Percentiles rank a stretch among this genome's conserved stretches.
These are phyloP conservation scores for Hypoxylon sp. DNA, from an alignment of 2,329 filamentous ascomycete species.

Conservation along the genomic window DNA sequence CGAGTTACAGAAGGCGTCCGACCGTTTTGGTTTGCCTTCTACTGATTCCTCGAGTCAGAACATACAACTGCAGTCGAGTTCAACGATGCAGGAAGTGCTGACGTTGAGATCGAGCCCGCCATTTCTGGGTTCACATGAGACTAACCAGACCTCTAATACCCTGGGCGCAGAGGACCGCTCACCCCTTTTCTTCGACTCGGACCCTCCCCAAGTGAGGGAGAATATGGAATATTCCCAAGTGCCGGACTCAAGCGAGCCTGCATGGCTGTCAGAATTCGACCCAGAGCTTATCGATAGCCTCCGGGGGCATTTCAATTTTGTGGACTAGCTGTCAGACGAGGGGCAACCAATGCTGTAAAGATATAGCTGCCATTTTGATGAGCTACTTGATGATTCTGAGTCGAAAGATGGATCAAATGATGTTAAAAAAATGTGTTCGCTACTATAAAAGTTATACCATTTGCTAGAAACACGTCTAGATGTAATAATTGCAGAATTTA, in stretches of 20 bases:
- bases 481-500: neutral
- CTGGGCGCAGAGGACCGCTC: constrained; percentile 6
- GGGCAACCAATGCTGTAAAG: neutral
- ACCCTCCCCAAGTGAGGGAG: constrained; percentile 8
- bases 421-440: neutral
- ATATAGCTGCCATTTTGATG: neutral
- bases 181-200: constrained; percentile 31
- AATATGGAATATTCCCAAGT: neutral
- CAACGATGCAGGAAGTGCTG: neutral
- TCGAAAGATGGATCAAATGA: neutral
- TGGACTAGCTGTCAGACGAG: constrained; percentile 43
- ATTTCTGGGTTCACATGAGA: constrained; percentile 7
- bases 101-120: constrained; percentile 25
- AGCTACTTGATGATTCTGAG: constrained; percentile 5
- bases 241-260: constrained; percentile 39
- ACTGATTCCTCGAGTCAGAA: constrained; percentile 8
- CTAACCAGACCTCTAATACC: constrained; percentile 7
- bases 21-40: constrained; percentile 46
- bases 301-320: constrained; percentile 51
- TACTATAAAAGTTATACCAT: neutral
- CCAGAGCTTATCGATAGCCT: constrained; percentile 50
- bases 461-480: constrained; percentile 1
- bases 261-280: constrained; percentile 52
- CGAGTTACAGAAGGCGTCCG: constrained; percentile 51
- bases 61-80: constrained; percentile 8